These are phyloP conservation scores for Umbelopsis isabellina DNA, from an alignment of 192 early-diverging fungal genomes.

Conservation along the genomic window DNA sequence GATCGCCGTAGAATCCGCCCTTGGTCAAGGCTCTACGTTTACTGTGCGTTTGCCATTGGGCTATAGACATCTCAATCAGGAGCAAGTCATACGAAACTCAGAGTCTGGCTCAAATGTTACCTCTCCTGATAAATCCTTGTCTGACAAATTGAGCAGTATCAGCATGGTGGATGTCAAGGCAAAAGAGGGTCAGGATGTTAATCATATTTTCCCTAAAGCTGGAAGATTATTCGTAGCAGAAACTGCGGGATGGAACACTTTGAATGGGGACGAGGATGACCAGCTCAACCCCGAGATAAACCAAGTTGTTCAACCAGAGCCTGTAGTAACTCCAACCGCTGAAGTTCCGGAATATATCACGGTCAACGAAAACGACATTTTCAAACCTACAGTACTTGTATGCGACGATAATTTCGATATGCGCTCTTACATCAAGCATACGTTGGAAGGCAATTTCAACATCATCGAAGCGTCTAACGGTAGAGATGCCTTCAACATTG, in stretches of 20 bases:
- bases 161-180: no score
- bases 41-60: constrained; percentile 11
- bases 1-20: constrained; percentile 40
- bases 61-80: background rate
- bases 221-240: constrained; percentile 7
- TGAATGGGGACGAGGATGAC: background rate
- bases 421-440: constrained; percentile 24
- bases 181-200: background rate
- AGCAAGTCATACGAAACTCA: background rate
- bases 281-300: no score
- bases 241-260: background rate
- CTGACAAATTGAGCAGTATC: background rate
- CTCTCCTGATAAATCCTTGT: background rate
- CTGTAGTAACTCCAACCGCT: background rate
- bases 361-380: constrained; percentile 1
- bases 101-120: no score
- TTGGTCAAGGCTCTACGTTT: constrained; percentile 55
- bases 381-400: constrained; percentile 34
- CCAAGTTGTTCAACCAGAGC: background rate
- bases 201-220: background rate
- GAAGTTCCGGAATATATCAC: background rate
- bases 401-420: constrained; percentile 53
- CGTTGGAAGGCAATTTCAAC: constrained; percentile 23
- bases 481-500: constrained; percentile 30
- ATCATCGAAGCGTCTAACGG: constrained; percentile 40